phyloP scores from a whole-genome alignment of 148 eudicot genomes.

The Rhododendron henanense region DNA sequence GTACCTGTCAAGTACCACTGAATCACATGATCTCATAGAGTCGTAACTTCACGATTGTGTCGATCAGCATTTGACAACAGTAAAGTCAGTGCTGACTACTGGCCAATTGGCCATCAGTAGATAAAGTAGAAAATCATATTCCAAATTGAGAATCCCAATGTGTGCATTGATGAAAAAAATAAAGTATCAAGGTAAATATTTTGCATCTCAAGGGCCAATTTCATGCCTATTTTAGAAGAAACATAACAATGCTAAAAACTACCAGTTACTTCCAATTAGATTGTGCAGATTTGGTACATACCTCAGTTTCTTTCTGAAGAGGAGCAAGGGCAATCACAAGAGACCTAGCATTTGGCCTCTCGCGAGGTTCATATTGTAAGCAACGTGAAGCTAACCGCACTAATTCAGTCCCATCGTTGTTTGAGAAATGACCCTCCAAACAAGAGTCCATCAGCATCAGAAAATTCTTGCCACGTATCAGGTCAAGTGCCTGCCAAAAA shows the following conservation, averaged over 20 bases:
- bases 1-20: conserved; percentile 42
- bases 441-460: conserved; percentile 75
- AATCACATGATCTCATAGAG: conserved; percentile 1
- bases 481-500: conserved; percentile 68
- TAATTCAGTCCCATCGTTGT: conserved; percentile 73
- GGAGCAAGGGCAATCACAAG: conserved; percentile 56
- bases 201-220: background rate
- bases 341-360: conserved; percentile 74
- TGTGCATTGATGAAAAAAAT: background rate
- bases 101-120: background rate
- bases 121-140: background rate
- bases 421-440: conserved; percentile 79
- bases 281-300: conserved; percentile 12
- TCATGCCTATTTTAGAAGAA: background rate
- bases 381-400: conserved; percentile 78
- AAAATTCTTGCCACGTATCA: conserved; percentile 69
- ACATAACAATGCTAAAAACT: background rate
- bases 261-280: background rate
- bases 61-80: background rate
- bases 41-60: background rate
- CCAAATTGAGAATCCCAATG: background rate
- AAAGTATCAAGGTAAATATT: background rate
- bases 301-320: conserved; percentile 83
- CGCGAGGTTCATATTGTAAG: conserved; percentile 81
- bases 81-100: background rate